Base-by-base conservation (phyloP, 1,139 yeast genomes). In the Magnusiomyces tetraspermus region DNA sequence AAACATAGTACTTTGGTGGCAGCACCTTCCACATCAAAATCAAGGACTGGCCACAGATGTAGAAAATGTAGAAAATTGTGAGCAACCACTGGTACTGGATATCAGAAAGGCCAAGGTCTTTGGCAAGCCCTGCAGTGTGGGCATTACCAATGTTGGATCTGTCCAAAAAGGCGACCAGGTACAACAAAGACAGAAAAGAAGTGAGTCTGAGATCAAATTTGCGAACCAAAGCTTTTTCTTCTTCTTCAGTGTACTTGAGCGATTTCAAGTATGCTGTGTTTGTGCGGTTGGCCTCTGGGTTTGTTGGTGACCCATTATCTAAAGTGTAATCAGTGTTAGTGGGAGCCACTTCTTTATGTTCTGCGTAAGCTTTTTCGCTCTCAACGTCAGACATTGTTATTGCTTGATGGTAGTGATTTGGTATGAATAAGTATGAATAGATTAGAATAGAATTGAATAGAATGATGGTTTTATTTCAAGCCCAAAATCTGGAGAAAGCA, bases 61-160 rank as follows among this genome's bases (percentile, higher is more conserved):
- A 63, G 13, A 61, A 58, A 49, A 65, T 58, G 51, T 57, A 60
- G 47, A 57, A 60, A 48, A 57, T 53, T 22, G 58, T 58, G 15
- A 60, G 51, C 22, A 58, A 46, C 51, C 57, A 56, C 26, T 51
- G 53, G 58, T 69, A 69, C 57, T 71, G 68, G 49, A 73, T 65
- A 13, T 78, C 77, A 15, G 67, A 54, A 66, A 79, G 65, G 13
- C 67, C 60, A 46, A 78, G 62, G 51, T 74, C 79, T 49, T 71
- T 73, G 56, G 69, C 66, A 75, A 79, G 70, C 1, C 82, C 82
- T 1, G 78, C 74, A 6, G 76, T 77, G 58, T 76, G 75, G 3
- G 82, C 82, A 54, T 75, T 75, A 21, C 74, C 67, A 49, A 78
- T 65, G 60, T 78, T 78, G 23, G 74, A 67, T 52, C 78, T 66